Base-by-base conservation (phyloP, 2,329 filamentous ascomycete species). In the Neurospora crassa region DNA sequence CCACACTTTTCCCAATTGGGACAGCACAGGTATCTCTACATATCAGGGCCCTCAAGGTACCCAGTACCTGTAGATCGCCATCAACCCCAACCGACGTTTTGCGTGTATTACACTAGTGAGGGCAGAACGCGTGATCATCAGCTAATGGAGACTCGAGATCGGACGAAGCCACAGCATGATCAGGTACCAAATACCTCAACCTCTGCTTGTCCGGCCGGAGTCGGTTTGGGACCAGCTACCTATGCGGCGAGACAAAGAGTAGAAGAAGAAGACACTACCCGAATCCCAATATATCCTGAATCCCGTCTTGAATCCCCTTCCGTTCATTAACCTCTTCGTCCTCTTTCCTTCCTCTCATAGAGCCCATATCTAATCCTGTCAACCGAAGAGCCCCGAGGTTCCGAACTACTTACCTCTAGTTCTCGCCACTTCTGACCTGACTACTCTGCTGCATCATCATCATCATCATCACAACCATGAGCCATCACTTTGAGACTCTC, bases 401-500 rank as follows among this genome's bases (percentile, higher is more conserved):
- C 42, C 10, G 8, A 59, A 20, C 59, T 70, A 34, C 29, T 24
- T 71, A 68, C 10, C 20, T 67, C 40, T 16, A 11, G 40, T 18
- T 59, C 34, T 67, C 47, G 37, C 42, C 47, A 43, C 20, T 12
- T 69, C 41, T 41, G 20, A 18, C 7, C 29, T n/a, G 10, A 18
- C 41, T 47, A 47, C 37, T n/a, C 40, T 41, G 37, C 40, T 47
- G 10, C 20, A 69, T 12, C 20, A 42, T 10, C 18, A 69, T 12
- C 20, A 42, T 10, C 18, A 14, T 14, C 29, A 63, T 68, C 37
- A 40, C 47, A 63, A 76, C 73, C 73, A 85, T 85, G 83, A 85
- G 84, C 81, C 85, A 85, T 76, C 88, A 90, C 81, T 96, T 96
- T 77, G 92, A 95, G 85, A 96, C 92, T 73, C 87, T 95, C 74